Evolutionary conservation across 352 stramenopile species (phyloP).

Genomic region (Detonula confervacea): DNA sequence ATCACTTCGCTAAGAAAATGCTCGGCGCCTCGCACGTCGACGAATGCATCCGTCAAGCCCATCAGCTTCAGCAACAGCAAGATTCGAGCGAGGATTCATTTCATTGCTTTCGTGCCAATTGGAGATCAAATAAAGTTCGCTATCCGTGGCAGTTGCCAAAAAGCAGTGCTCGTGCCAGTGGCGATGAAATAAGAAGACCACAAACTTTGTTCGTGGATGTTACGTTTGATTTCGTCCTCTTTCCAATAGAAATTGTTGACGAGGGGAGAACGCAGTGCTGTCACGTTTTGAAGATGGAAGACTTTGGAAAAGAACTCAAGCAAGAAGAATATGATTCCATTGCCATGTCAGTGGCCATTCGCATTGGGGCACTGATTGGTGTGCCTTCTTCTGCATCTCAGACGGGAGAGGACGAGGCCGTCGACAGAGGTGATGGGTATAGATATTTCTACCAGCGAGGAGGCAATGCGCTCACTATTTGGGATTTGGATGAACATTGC

Average conservation of each 20-base stretch:
- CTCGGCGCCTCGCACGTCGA: slow-evolving; percentile 1
- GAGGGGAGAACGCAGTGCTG: neutral
- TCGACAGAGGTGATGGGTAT: slow-evolving; percentile 7
- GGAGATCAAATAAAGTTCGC: slow-evolving; percentile 24
- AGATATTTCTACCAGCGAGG: slow-evolving; percentile 31
- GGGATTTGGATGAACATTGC: slow-evolving; percentile 28
- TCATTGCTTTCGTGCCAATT: slow-evolving; percentile 24
- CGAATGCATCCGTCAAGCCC: slow-evolving; percentile 12
- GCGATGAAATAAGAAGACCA: neutral
- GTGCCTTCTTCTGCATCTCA: neutral
- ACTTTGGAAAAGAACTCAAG: slow-evolving; percentile 8
- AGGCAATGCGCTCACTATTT: slow-evolving; percentile 9
- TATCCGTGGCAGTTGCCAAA: slow-evolving; percentile 25
- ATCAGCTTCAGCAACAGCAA: slow-evolving; percentile 17
- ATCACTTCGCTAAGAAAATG: slow-evolving; percentile 24
- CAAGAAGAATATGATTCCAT: slow-evolving; percentile 2
- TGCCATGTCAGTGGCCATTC: slow-evolving; percentile 26
- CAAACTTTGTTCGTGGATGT: slow-evolving; percentile 32
- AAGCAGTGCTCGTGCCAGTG: neutral
- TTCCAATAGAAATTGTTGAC: slow-evolving; percentile 7
- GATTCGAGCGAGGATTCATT: neutral
- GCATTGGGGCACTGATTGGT: slow-evolving; percentile 27
- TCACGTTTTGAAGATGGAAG: slow-evolving; percentile 24
- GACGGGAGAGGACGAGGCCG: neutral
- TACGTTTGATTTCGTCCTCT: slow-evolving; percentile 39